These are phyloP conservation scores for Apiotrichum mycotoxinovorans DNA, from an alignment of 1,284 basidiomycete species.

Conservation along the genomic window DNA sequence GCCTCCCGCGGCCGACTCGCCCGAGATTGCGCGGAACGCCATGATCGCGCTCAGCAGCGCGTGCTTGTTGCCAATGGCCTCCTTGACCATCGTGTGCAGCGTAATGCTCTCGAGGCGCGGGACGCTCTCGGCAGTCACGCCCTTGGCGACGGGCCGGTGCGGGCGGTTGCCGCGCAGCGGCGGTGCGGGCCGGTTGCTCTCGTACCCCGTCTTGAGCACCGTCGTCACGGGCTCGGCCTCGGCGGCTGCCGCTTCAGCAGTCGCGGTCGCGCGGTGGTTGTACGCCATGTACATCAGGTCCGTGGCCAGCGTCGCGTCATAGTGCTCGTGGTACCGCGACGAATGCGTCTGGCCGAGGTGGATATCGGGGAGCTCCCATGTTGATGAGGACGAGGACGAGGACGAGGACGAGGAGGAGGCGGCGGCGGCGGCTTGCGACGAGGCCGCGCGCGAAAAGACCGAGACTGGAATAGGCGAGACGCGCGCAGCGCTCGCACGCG, in stretches of 20 bases:
- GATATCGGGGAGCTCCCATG: constrained; percentile 38
- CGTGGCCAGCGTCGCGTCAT: constrained; percentile 73
- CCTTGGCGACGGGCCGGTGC: constrained; percentile 43
- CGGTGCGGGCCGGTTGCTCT: constrained; percentile 46
- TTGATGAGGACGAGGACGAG: constrained; percentile 4
- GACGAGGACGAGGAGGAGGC: background rate
- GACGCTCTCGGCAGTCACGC: constrained; percentile 63
- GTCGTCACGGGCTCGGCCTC: constrained; percentile 26
- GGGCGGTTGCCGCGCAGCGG: constrained; percentile 44
- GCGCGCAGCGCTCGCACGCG: constrained; percentile 4
- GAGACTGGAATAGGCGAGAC: background rate
- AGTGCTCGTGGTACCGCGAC: constrained; percentile 78
- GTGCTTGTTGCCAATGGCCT: constrained; percentile 68
- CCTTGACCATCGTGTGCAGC: constrained; percentile 78
- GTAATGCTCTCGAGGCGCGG: constrained; percentile 77
- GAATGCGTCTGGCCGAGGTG: constrained; percentile 60
- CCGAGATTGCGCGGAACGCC: constrained; percentile 81
- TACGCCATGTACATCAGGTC: constrained; percentile 96
- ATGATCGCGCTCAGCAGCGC: constrained; percentile 80
- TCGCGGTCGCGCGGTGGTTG: constrained; percentile 58
- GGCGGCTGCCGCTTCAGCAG: constrained; percentile 9
- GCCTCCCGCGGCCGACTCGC: constrained; percentile 68
- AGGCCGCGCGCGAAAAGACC: constrained; percentile 8
- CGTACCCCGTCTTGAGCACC: constrained; percentile 41
- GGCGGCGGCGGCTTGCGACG: constrained; percentile 5